Evolutionary conservation across 768 basidiomycete species (phyloP), one percentile per base, ranked within the genome.

Genomic region (Coprinopsis marcescibilis): DNA sequence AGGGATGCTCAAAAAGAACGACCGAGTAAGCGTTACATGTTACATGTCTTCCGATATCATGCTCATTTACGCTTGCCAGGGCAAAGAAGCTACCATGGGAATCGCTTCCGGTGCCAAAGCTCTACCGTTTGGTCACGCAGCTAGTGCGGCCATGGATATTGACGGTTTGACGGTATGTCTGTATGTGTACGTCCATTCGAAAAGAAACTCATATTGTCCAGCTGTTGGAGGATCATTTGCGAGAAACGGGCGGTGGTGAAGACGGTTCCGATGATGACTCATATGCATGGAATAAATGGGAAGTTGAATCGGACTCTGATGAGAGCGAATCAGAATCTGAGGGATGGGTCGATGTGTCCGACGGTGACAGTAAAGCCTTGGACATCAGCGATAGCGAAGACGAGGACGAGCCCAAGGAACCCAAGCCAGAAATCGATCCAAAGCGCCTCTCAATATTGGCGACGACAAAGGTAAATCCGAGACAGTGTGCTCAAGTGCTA

Each of bases 321-420:
- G n/a, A n/a, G n/a, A 76, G 75, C 14, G 71, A 69, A 26, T 73
- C 71, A 1, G 78, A 79, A 3, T 73, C 75, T 10, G 79, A 80
- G 11, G 87, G 80, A 5, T 97, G 93, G 95, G 75, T 89, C 37
- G 73, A 83, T 49, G 90, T 97, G 32, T 81, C 82, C 30, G 80
- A 80, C 19, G 88, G 89, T 45, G 75, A 75, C 19, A 78, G 79
- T 10, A 68, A 85, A 45, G 8, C 17, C 17, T 64, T 97, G 20
- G 75, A 77, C n/a, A 73, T 96, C 46, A 88, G 83, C 46, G 94
- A 96, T 55, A 89, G 85, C 56, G 94, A 94, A 33, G 89, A 89
- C 57, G 77, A 83, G 52, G 72, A 79, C 45, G 77, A 76, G 15
- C 66, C 71, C 20, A 73, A 76, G 40, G 60, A 44, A 13, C 33